A percentile compares a stretch with the other conserved stretches of the same genome.
phyloP scores from a whole-genome alignment of 306 rosid genomes.

The Vigna hirtella region DNA sequence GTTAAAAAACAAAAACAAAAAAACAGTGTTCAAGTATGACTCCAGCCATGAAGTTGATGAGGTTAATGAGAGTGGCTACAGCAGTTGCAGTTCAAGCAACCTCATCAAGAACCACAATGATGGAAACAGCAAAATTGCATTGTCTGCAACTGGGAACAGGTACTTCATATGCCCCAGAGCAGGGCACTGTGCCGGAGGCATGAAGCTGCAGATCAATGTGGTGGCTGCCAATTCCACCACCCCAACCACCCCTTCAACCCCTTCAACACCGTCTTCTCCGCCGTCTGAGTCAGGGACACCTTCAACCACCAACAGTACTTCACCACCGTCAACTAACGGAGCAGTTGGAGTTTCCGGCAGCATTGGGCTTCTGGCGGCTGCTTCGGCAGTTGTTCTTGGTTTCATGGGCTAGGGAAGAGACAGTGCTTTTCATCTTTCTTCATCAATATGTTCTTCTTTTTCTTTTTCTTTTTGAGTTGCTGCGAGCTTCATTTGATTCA shows the following conservation, averaged over 20 bases:
- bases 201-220: slow-evolving; percentile 64
- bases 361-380: slow-evolving; percentile 50
- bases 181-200: slow-evolving; percentile 64
- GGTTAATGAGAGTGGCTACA: slow-evolving; percentile 49
- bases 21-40: slow-evolving; percentile 66
- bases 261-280: slow-evolving; percentile 6
- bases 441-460: slow-evolving; percentile 7
- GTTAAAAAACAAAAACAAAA: background rate
- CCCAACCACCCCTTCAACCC: slow-evolving; percentile 44
- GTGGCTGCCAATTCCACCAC: slow-evolving; percentile 45
- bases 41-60: slow-evolving; percentile 51
- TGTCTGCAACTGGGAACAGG: slow-evolving; percentile 39
- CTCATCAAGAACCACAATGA: background rate
- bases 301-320: slow-evolving; percentile 29
- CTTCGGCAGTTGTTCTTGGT: slow-evolving; percentile 44
- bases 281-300: slow-evolving; percentile 43
- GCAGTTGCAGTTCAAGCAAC: slow-evolving; percentile 52
- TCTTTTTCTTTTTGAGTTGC: slow-evolving; percentile 36
- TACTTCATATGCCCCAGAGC: slow-evolving; percentile 62
- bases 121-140: slow-evolving; percentile 53
- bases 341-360: slow-evolving; percentile 38
- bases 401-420: slow-evolving; percentile 72
- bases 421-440: slow-evolving; percentile 56
- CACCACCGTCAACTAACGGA: slow-evolving; percentile 49
- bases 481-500: slow-evolving; percentile 38